A percentile compares a stretch with the other conserved stretches of the same genome.
Evolutionary conservation across 768 basidiomycete species (phyloP).

Genomic region (Dacryopinax primogenitus): DNA sequence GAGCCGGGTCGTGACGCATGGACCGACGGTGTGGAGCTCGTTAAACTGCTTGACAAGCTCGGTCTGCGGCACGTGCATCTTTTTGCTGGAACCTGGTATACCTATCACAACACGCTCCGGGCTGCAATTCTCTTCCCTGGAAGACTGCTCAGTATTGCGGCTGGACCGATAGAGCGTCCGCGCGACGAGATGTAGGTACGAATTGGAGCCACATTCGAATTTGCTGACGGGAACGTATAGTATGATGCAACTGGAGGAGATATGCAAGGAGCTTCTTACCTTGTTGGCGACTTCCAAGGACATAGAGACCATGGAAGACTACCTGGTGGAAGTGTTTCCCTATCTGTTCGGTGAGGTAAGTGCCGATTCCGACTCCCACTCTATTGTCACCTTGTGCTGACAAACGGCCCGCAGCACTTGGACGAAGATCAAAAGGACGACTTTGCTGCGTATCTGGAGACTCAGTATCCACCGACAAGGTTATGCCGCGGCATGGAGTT

Average conservation of each 20-base stretch:
- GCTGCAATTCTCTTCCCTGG: neutral
- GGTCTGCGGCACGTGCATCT: neutral
- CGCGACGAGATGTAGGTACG: neutral
- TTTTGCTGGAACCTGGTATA: neutral
- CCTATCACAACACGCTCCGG: neutral
- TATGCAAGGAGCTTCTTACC: neutral
- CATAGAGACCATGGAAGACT: neutral
- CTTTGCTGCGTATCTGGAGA: neutral
- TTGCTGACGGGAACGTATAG: neutral
- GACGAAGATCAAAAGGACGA: neutral
- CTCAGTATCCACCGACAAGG: neutral
- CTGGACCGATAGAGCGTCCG: neutral
- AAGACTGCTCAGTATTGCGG: neutral
- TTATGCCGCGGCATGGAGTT: constrained; percentile 2
- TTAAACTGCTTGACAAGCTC: neutral
- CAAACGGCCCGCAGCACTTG: neutral
- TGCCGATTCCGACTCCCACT: neutral
- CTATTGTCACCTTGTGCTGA: neutral
- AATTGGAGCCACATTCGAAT: neutral
- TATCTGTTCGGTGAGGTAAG: constrained; percentile 4
- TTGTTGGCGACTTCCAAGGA: neutral
- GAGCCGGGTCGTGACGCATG: neutral
- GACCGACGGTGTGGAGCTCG: neutral
- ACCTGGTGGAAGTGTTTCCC: neutral
- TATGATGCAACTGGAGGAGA: neutral